Conservation (phyloP, 441 rosid genomes). For the Erodium trifolium region DNA sequence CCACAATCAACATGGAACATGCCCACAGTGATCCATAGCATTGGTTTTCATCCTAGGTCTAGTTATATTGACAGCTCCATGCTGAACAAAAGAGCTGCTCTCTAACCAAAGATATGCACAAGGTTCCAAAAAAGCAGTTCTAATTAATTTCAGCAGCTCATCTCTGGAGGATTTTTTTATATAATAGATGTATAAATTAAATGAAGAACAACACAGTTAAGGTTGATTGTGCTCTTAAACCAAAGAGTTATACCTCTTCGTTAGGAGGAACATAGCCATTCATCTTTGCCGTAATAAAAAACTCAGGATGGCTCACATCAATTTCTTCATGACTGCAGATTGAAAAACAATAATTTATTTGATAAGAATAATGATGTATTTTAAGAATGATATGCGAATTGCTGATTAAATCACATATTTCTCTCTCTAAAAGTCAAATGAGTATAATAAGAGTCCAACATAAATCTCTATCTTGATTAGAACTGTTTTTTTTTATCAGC, state of each 20-base stretch:
- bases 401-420: not conserved
- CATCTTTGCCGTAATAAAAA: constrained; percentile 73
- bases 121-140: not conserved
- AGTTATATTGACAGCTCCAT: constrained; percentile 4
- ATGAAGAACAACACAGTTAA: constrained; percentile 11
- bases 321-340: constrained; percentile 79
- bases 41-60: constrained; percentile 12
- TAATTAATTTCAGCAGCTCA: constrained; percentile 15
- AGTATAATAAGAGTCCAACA: not conserved
- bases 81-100: constrained; percentile 8
- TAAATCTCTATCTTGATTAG: not conserved
- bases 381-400: constrained; percentile 8
- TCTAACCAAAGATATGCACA: constrained; percentile 7
- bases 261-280: constrained; percentile 92
- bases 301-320: constrained; percentile 96
- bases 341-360: constrained; percentile 13
- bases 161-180: not conserved
- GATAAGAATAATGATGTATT: not conserved
- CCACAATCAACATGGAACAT: constrained; percentile 8
- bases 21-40: constrained; percentile 4
- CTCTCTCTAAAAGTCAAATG: not conserved
- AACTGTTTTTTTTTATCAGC: no score
- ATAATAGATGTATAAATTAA: constrained; percentile 1
- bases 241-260: constrained; percentile 51
- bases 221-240: not conserved